Percentiles rank a stretch among this genome's conserved stretches.
These are phyloP conservation scores for Condylostoma magnum DNA, from an alignment of 169 alveolate genomes.

Conservation along the genomic window DNA sequence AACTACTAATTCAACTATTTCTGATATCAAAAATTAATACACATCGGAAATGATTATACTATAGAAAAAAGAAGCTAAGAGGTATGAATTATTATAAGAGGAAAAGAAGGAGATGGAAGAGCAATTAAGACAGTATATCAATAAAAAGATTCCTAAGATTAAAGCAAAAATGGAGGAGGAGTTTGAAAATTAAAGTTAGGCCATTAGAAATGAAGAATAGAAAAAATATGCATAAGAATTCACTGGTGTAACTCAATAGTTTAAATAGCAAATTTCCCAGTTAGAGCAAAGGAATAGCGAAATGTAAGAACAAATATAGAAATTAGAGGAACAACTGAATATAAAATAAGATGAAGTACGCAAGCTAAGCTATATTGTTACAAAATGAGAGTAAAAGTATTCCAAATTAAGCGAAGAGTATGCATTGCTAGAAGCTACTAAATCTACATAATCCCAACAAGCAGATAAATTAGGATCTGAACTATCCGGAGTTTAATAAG, in stretches of 20 bases:
- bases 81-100: constrained; percentile 54
- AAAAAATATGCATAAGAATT: constrained; percentile 33
- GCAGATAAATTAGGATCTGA: constrained; percentile 21
- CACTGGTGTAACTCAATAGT: not conserved
- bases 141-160: constrained; percentile 20
- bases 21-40: constrained; percentile 56
- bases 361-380: not conserved
- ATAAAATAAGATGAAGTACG: constrained; percentile 3
- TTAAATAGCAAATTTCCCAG: not conserved
- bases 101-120: constrained; percentile 73
- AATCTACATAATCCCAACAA: not conserved
- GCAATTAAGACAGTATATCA: constrained; percentile 39
- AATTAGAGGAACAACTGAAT: constrained; percentile 18
- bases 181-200: constrained; percentile 45
- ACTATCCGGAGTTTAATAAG: not conserved
- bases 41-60: constrained; percentile 64
- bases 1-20: constrained; percentile 34
- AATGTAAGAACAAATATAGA: constrained; percentile 35
- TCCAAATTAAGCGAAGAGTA: constrained; percentile 3
- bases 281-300: constrained; percentile 6
- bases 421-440: not conserved
- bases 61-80: constrained; percentile 54
- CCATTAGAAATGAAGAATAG: constrained; percentile 38
- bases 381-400: constrained; percentile 27
- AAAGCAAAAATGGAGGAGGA: constrained; percentile 52